These are phyloP conservation scores for Aspergillus tubingensis DNA, from an alignment of 2,329 filamentous ascomycete species.

Conservation along the genomic window DNA sequence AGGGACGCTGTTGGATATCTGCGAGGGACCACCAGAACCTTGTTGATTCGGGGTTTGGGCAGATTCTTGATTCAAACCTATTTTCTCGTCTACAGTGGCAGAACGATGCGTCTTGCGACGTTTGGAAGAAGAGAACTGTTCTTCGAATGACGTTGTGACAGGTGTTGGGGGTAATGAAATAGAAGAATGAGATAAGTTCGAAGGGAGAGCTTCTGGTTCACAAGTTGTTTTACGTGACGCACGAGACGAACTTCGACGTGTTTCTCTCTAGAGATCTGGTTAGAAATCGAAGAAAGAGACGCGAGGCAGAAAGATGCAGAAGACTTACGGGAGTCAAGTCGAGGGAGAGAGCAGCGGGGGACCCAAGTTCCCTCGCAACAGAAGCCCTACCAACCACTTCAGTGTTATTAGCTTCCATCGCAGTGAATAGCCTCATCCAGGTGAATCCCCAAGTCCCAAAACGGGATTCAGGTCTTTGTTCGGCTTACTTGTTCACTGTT, in stretches of 20 bases:
- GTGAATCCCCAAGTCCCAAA: not conserved
- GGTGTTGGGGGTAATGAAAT: conserved; percentile 27
- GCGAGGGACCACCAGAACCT: conserved; percentile 6
- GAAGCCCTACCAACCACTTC: conserved; percentile 25
- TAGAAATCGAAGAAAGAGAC: not conserved
- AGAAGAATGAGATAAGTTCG: conserved; percentile 21
- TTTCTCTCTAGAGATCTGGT: conserved; percentile 9
- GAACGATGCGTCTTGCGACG: conserved; percentile 22
- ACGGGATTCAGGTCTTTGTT: not conserved
- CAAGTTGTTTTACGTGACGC: conserved; percentile 23
- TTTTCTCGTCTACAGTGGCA: conserved; percentile 16
- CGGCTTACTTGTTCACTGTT: not conserved
- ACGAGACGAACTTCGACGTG: conserved; percentile 24
- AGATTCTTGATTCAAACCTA: conserved; percentile 12
- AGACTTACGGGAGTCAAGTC: conserved; percentile 19
- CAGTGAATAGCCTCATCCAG: not conserved
- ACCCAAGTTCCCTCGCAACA: conserved; percentile 20
- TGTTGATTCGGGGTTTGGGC: conserved; percentile 12
- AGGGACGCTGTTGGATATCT: conserved; percentile 10
- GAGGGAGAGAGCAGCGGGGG: conserved; percentile 18
- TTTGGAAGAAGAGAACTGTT: conserved; percentile 22
- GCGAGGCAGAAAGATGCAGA: not conserved
- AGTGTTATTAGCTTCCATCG: conserved; percentile 12
- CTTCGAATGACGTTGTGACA: conserved; percentile 25
- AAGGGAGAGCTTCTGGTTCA: conserved; percentile 17